These are phyloP conservation scores for Populus hybrid DNA, from an alignment of 441 rosid species.

Conservation along the genomic window DNA sequence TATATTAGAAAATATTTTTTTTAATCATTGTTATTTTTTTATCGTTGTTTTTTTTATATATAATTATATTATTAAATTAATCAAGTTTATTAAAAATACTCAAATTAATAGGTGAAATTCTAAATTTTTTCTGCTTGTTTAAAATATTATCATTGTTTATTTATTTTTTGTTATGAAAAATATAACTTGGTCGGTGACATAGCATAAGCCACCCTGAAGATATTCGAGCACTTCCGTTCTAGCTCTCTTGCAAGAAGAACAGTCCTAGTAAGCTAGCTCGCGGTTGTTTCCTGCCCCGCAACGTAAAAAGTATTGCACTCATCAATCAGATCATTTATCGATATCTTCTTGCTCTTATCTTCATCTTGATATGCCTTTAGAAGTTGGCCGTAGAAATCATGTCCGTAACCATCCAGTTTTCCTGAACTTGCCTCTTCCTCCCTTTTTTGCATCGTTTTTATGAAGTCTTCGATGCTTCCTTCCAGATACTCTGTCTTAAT, in stretches of 20 bases:
- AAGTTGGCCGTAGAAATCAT: constrained; percentile 23
- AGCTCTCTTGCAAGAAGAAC: constrained; percentile 37
- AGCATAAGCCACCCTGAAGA: no score
- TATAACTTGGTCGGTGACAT: no score
- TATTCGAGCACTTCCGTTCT: constrained; percentile 33
- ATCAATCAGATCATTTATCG: constrained; percentile 31
- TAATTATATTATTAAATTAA: no score
- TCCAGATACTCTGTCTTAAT: constrained; percentile 20
- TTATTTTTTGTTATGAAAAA: no score
- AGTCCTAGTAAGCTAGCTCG: constrained; percentile 38
- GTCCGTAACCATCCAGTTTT: constrained; percentile 12
- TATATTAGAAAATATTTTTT: no score
- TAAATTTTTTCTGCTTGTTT: no score
- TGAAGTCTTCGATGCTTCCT: constrained; percentile 14
- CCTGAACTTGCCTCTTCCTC: constrained; percentile 17
- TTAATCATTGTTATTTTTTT: no score
- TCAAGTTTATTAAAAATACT: no score
- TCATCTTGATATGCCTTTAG: constrained; percentile 26
- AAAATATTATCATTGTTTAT: no score
- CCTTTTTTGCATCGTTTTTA: constrained; percentile 23
- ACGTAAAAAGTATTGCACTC: constrained; percentile 50
- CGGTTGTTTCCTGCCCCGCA: constrained; percentile 44
- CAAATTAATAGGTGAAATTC: no score
- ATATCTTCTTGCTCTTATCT: constrained; percentile 21
- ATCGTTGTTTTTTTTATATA: no score